phyloP scores from a whole-genome alignment of 495 filamentous ascomycete species.

The Aspergillus heteromorphus region DNA sequence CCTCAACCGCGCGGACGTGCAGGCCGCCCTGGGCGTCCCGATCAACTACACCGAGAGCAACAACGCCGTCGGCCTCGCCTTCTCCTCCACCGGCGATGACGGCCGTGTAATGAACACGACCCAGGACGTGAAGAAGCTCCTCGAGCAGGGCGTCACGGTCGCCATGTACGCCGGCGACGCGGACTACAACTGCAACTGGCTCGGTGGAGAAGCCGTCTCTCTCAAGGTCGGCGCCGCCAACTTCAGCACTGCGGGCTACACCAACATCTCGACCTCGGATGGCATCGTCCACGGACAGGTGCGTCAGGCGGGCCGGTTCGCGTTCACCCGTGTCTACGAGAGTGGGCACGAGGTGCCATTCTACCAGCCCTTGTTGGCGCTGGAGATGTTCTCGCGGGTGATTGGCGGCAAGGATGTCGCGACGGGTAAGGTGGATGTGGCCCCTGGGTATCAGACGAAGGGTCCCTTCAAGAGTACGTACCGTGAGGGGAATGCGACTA shows the following conservation, averaged over 20 bases:
- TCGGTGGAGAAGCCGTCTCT: slow-evolving; percentile 50
- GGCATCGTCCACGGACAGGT: slow-evolving; percentile 57
- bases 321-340: slow-evolving; percentile 64
- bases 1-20: slow-evolving; percentile 51
- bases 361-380: slow-evolving; percentile 59
- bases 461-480: slow-evolving; percentile 49
- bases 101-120: slow-evolving; percentile 46
- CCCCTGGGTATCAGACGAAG: slow-evolving; percentile 36
- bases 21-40: slow-evolving; percentile 53
- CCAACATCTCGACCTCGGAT: slow-evolving; percentile 51
- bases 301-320: slow-evolving; percentile 62
- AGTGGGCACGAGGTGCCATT: slow-evolving; percentile 68
- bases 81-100: slow-evolving; percentile 54
- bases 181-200: slow-evolving; percentile 61
- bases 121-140: slow-evolving; percentile 41
- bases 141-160: slow-evolving; percentile 49
- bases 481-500: slow-evolving; percentile 52
- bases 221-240: slow-evolving; percentile 40
- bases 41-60: slow-evolving; percentile 50
- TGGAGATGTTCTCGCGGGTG: slow-evolving; percentile 55
- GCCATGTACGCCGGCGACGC: slow-evolving; percentile 57
- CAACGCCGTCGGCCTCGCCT: slow-evolving; percentile 43
- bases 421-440: slow-evolving; percentile 42
- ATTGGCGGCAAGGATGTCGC: slow-evolving; percentile 55
- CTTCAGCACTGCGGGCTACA: slow-evolving; percentile 47